Percentiles rank a stretch among this genome's conserved stretches.
phyloP scores from a whole-genome alignment of 1,284 basidiomycete species.

The Irpex rosettiformis region DNA sequence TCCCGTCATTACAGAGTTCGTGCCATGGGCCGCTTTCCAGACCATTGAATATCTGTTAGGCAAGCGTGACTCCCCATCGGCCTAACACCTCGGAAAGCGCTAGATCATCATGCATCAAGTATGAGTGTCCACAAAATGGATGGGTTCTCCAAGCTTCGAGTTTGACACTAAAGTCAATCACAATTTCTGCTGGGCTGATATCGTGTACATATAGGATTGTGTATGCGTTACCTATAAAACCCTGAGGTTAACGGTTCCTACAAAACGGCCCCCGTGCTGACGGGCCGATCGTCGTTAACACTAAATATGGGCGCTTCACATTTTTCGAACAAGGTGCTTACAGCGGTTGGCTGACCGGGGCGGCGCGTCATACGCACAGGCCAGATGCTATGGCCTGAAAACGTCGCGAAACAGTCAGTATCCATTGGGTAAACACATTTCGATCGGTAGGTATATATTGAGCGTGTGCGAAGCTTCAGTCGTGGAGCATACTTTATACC shows the following conservation, averaged over 20 bases:
- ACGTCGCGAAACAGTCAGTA: not conserved
- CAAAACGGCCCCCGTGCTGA: too few species aligned
- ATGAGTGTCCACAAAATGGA: too few species aligned
- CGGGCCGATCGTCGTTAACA: not conserved
- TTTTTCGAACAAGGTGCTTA: not conserved
- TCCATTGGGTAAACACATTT: not conserved
- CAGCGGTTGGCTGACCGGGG: not conserved
- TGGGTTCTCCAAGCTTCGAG: too few species aligned
- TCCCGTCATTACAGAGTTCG: constrained; percentile 42
- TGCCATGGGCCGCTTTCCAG: constrained; percentile 53
- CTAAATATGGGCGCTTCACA: not conserved
- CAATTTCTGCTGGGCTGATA: too few species aligned
- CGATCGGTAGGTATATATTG: not conserved
- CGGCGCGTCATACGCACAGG: not conserved
- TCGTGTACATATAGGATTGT: too few species aligned
- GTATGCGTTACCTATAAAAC: too few species aligned
- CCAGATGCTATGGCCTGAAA: not conserved
- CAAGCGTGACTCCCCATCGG: constrained; percentile 44
- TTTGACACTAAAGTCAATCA: too few species aligned
- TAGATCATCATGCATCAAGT: too few species aligned
- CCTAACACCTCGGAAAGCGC: constrained; percentile 22
- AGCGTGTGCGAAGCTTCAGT: not conserved
- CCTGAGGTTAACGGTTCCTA: too few species aligned
- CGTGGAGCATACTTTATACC: not conserved
- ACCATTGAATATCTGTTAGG: constrained; percentile 49